Percentiles rank a stretch among this genome's conserved stretches.
Evolutionary conservation across 1,284 basidiomycete genomes (phyloP).

Genomic region (Ganoderma meredithae): DNA sequence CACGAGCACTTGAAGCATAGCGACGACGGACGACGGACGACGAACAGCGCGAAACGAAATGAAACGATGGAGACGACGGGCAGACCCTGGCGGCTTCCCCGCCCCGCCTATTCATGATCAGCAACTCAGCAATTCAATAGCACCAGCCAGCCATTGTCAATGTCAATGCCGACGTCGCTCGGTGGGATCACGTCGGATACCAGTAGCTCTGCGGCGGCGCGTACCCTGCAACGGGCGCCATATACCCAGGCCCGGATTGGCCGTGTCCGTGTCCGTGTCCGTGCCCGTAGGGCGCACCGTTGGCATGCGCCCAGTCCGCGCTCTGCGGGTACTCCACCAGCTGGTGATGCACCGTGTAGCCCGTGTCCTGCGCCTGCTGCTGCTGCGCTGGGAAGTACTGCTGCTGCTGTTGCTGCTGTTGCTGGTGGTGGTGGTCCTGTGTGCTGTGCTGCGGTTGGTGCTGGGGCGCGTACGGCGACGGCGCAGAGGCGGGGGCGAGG

Average conservation of each 20-base stretch:
- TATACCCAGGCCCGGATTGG: constrained; percentile 11
- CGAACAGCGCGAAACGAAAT: background rate
- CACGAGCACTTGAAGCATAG: background rate
- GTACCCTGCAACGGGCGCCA: constrained; percentile 20
- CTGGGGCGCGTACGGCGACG: background rate
- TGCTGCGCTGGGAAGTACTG: constrained; percentile 4
- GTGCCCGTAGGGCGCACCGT: constrained; percentile 6
- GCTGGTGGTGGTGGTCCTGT: constrained; percentile 3
- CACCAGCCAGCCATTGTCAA: background rate
- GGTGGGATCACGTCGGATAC: constrained; percentile 14
- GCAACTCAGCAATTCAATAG: background rate
- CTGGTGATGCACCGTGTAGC: constrained; percentile 20
- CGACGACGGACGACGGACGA: background rate
- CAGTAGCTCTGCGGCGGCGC: constrained; percentile 20
- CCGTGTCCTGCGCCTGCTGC: constrained; percentile 13
- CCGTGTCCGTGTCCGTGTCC: background rate
- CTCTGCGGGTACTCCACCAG: constrained; percentile 3
- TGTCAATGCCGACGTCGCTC: too few species aligned
- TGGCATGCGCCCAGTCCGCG: constrained; percentile 16
- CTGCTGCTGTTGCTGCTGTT: background rate
- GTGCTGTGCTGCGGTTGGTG: too few species aligned
- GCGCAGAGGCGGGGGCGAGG: constrained; percentile 1
- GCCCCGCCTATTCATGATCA: too few species aligned
- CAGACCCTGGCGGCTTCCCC: too few species aligned
- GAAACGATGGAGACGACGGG: constrained; percentile 1